Evolutionary conservation across 2,329 filamentous ascomycete species (phyloP), one percentile per base, ranked within the genome.

Genomic region (Paramyrothecium roridum): DNA sequence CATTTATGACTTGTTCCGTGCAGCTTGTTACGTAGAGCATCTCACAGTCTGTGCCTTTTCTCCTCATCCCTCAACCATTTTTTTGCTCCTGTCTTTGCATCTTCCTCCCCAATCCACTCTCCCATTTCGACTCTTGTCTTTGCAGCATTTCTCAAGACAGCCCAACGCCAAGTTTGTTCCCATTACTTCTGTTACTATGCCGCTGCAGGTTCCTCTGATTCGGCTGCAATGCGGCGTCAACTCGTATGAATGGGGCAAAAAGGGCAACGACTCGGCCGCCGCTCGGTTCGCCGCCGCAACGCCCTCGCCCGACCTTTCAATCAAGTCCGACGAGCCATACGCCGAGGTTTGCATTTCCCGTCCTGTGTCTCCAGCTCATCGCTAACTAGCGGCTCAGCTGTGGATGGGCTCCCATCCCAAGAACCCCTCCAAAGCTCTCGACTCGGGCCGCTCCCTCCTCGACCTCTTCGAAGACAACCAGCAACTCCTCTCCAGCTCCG

Each of bases 391-490:
- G 7, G 13, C 17, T 3, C 63, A 97, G 92, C 80, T 99, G 67
- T 99, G 95, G 95, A 99, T 99, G 95, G 95, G 95, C 68, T 97
- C 93, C 1, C 95, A 99, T 68, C 93, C 93, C 48, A 96, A 91
- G 48, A 92, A 97, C 66, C 95, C 95, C 19, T 98, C 95, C 56
- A 96, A 89, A 72, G 92, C 98, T 68, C 72, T 96, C 62, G 78
- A 82, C 50, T 96, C 95, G 26, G 88, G 92, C 70, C 89, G 91
- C 53, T 89, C 89, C 2, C 84, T 99, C 12, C 85, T 96, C 61
- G 92, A 97, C 57, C 82, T 98, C 48, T 87, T 97, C 53, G 80
- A 91, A 69, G 90, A 93, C 64, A 97, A 98, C 76, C 83, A 91
- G 67, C 85, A 87, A 21, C 83, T 99, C 52, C 82, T 99, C 62